These are phyloP conservation scores for Colletotrichum gloeosporioides DNA, from an alignment of 2,329 filamentous ascomycete species.

Conservation along the genomic window DNA sequence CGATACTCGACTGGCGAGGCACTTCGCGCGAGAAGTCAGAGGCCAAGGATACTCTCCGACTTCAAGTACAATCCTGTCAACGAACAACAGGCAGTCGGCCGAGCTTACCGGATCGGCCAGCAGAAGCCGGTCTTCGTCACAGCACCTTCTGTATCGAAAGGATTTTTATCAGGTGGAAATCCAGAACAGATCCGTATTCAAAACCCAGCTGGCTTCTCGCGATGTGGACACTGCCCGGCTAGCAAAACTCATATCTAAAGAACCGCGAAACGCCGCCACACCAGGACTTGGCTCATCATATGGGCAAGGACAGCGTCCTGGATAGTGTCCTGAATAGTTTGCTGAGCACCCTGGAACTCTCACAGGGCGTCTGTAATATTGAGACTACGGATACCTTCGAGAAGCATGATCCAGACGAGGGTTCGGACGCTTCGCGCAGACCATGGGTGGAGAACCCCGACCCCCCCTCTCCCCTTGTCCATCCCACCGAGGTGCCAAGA, in stretches of 20 bases:
- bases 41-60: slow-evolving; percentile 67
- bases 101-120: slow-evolving; percentile 87
- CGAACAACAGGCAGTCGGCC: slow-evolving; percentile 86
- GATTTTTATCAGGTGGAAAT: slow-evolving; percentile 76
- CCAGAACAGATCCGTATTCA: slow-evolving; percentile 79
- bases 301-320: slow-evolving; percentile 69
- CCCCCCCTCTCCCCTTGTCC: no score
- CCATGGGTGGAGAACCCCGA: no score
- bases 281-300: slow-evolving; percentile 55
- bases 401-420: slow-evolving; percentile 66
- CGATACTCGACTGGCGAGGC: no score
- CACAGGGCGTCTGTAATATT: slow-evolving; percentile 57
- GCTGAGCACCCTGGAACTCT: slow-evolving; percentile 38
- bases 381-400: slow-evolving; percentile 76
- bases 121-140: slow-evolving; percentile 81
- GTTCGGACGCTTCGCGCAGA: no score
- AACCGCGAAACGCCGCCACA: slow-evolving; percentile 59
- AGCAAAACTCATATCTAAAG: slow-evolving; percentile 30
- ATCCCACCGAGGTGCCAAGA: no score
- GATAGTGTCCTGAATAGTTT: slow-evolving; percentile 60
- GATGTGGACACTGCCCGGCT: slow-evolving; percentile 67
- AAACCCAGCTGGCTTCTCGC: slow-evolving; percentile 77
- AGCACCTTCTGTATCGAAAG: slow-evolving; percentile 73
- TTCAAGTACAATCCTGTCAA: slow-evolving; percentile 80
- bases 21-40: no score